Percentiles rank a stretch among this genome's conserved stretches.
These are phyloP conservation scores for Solioccasus polychromus DNA, from an alignment of 768 basidiomycete species.

Conservation along the genomic window DNA sequence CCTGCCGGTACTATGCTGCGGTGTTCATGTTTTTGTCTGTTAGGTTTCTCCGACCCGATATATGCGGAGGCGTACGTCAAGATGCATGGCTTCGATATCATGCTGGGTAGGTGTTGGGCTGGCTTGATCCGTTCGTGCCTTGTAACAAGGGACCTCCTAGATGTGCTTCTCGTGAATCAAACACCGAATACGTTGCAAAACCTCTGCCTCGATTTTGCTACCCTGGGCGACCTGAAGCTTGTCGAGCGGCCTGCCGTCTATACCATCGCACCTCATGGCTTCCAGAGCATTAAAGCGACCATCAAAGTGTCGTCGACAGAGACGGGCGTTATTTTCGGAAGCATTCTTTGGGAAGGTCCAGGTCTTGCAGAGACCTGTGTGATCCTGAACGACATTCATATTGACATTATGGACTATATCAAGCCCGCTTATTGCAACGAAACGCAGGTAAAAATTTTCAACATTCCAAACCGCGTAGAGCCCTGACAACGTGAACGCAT, in stretches of 20 bases:
- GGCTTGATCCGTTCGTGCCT: background rate
- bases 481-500: constrained; percentile 5
- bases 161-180: constrained; percentile 96
- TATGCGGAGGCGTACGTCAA: constrained; percentile 98
- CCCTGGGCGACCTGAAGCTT: constrained; percentile 93
- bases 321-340: constrained; percentile 97
- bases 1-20: background rate
- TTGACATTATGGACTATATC: constrained; percentile 72
- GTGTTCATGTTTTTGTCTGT: background rate
- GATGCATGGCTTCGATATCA: constrained; percentile 96
- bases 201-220: constrained; percentile 95
- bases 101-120: constrained; percentile 57
- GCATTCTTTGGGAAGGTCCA: constrained; percentile 93
- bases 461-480: background rate
- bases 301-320: constrained; percentile 98
- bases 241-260: constrained; percentile 94
- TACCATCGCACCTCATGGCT: constrained; percentile 92
- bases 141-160: constrained; percentile 37
- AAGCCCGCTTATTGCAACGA: constrained; percentile 87
- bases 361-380: constrained; percentile 88
- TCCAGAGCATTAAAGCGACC: constrained; percentile 98
- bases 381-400: constrained; percentile 94
- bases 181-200: constrained; percentile 93
- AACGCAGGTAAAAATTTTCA: constrained; percentile 61
- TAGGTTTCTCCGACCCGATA: constrained; percentile 96